Conservation (phyloP, 768 basidiomycete genomes). For the Leccinum longicurvipes region DNA sequence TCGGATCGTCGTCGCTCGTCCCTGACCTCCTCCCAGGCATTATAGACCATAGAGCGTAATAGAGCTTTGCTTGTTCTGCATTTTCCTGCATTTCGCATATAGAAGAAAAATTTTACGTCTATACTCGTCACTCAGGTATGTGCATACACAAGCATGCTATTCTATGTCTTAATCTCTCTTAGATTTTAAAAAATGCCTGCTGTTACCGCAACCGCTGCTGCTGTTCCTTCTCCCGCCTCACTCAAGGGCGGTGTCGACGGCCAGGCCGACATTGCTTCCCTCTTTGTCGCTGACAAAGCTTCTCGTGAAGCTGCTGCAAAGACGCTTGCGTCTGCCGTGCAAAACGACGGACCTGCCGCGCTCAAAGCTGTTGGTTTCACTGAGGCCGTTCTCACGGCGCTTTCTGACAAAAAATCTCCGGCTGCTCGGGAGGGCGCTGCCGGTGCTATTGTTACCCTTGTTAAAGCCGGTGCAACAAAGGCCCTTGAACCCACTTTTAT, state of each 20-base stretch:
- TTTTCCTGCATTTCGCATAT: slow-evolving; percentile 40
- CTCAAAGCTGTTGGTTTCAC: slow-evolving; percentile 67
- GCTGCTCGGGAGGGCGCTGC: slow-evolving; percentile 89
- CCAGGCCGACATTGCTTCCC: slow-evolving; percentile 67
- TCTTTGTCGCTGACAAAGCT: slow-evolving; percentile 85
- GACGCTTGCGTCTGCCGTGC: slow-evolving; percentile 65
- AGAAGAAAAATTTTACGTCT: slow-evolving; percentile 35
- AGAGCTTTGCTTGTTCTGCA: slow-evolving; percentile 65
- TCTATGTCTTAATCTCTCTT: slow-evolving; percentile 1
- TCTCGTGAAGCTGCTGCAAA: slow-evolving; percentile 69
- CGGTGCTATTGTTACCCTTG: slow-evolving; percentile 61
- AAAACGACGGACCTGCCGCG: slow-evolving; percentile 82
- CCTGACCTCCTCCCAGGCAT: slow-evolving; percentile 30
- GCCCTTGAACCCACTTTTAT: slow-evolving; percentile 89
- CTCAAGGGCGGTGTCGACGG: slow-evolving; percentile 70
- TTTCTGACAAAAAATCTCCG: slow-evolving; percentile 93
- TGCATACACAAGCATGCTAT: background rate
- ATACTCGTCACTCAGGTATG: slow-evolving; percentile 41
- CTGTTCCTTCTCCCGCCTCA: slow-evolving; percentile 58
- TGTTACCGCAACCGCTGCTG: slow-evolving; percentile 61
- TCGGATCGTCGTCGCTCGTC: background rate
- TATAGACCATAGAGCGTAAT: slow-evolving; percentile 44
- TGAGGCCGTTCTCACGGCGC: slow-evolving; percentile 76
- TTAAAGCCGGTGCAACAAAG: slow-evolving; percentile 67
- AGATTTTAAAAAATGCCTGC: slow-evolving; percentile 79